Evolutionary conservation across 148 eudicot genomes (phyloP), one percentile per base, ranked within the genome.

Genomic region (Fallopia convolvulus): DNA sequence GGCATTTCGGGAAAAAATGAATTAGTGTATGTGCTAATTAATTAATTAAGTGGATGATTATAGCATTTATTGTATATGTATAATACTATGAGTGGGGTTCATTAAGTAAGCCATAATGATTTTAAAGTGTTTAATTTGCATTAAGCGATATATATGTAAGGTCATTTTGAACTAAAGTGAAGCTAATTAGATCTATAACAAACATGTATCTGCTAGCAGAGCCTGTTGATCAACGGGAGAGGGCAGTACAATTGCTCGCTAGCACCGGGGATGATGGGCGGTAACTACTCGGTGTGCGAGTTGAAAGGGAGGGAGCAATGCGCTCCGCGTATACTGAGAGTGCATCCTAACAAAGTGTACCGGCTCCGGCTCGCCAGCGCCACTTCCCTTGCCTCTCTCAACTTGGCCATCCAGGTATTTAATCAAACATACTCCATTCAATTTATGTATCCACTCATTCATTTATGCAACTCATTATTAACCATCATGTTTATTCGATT

Each of bases 211-310:
- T n/a, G n/a, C n/a, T n/a, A n/a, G n/a, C n/a, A 93, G 98, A 85
- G 82, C 21, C 68, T 93, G 85, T 71, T 93, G 77, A 81, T 93
- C 1, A 93, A 93, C 56, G 98, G 97, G 18, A 91, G 94, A 86
- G 98, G 98, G 6, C 97, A 91, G 50, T 91, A 75, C 80, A 91
- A 89, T 75, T 93, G 94, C 79, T 90, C 98, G 0, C 44, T 93
- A 47, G 86, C 88, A 3, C 89, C 97, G 70, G 81, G 80, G 0
- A 81, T 77, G 30, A 26, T 26, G 30, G 30, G 30, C 47, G 86
- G 75, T 52, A 90, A 86, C 52, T 80, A 90, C 1, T 74, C 46
- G 2, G 73, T 41, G 78, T 93, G 94, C 87, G 83, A 74, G 56
- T 81, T 93, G 6, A 80, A 58, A 23, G 97, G 90, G 48, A 81